Evolutionary conservation across 2,329 filamentous ascomycete genomes (phyloP).

Genomic region (Ophiostoma sp.): DNA sequence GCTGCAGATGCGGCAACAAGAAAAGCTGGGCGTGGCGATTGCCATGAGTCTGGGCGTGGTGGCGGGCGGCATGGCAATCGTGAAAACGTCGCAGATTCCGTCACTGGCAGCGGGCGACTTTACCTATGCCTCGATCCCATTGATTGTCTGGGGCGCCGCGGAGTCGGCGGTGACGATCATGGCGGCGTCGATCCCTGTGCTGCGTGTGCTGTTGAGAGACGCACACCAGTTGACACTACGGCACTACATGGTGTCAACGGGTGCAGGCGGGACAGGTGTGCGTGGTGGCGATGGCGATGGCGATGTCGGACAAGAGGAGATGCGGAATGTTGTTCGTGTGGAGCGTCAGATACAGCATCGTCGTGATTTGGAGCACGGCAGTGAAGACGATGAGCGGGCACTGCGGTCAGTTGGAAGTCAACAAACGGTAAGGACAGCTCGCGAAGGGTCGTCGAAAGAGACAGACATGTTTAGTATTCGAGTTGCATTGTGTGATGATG

Average conservation of each 20-base stretch:
- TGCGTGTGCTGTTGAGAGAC: conserved; percentile 19
- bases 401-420: conserved; percentile 9
- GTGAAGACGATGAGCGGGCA: conserved; percentile 10
- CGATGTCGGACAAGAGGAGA: not conserved
- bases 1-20: conserved; percentile 35
- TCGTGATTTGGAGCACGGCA: not conserved
- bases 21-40: conserved; percentile 36
- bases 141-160: conserved; percentile 13
- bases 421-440: not conserved
- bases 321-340: not conserved
- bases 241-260: conserved; percentile 3
- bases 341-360: not conserved
- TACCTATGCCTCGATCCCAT: conserved; percentile 11
- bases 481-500: conserved; percentile 8
- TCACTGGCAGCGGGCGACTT: conserved; percentile 10
- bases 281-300: not conserved
- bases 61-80: conserved; percentile 21
- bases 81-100: conserved; percentile 20
- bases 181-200: conserved; percentile 17
- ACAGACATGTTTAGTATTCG: conserved; percentile 12
- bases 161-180: conserved; percentile 20
- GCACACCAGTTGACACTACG: conserved; percentile 9
- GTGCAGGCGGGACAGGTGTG: not conserved
- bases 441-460: not conserved
- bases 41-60: conserved; percentile 40